Evolutionary conservation across 495 filamentous ascomycete genomes (phyloP).

Genomic region (Xylaria venustula): DNA sequence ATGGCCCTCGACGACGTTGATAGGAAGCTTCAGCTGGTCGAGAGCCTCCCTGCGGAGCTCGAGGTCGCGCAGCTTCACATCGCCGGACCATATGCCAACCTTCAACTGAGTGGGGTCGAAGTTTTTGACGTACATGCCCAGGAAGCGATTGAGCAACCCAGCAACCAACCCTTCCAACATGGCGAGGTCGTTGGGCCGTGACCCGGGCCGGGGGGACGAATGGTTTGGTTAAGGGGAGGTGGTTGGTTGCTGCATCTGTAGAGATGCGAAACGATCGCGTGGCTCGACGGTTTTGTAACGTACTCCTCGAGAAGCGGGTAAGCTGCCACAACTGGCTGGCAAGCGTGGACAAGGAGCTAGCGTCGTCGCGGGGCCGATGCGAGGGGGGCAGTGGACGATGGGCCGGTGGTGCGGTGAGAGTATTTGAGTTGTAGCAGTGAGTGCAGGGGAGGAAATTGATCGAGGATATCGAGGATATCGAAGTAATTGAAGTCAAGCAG

Average conservation of each 20-base stretch:
- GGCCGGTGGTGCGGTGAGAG: too few species aligned
- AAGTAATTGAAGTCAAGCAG: too few species aligned
- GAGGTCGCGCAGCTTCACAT: constrained; percentile 88
- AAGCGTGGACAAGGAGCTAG: not conserved
- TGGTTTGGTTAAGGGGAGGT: constrained; percentile 24
- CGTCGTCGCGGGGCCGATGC: not conserved
- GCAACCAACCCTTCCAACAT: constrained; percentile 72
- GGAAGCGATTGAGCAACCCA: constrained; percentile 93
- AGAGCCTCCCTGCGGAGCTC: constrained; percentile 91
- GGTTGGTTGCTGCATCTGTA: constrained; percentile 34
- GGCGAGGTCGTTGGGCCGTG: constrained; percentile 44
- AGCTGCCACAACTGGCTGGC: not conserved
- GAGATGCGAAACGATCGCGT: not conserved
- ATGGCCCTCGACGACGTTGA: constrained; percentile 96
- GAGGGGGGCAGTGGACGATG: too few species aligned
- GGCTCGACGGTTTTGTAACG: not conserved
- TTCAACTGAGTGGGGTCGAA: constrained; percentile 96
- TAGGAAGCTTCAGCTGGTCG: constrained; percentile 89
- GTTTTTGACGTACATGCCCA: constrained; percentile 99
- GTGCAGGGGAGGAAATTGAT: too few species aligned
- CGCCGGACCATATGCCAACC: constrained; percentile 96
- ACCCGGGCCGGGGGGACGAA: constrained; percentile 48
- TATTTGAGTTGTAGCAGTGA: too few species aligned
- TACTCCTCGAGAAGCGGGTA: not conserved
- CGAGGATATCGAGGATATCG: too few species aligned